Conservation (phyloP, 129 eudicot genomes). For the Chrysanthemum seticuspe region DNA sequence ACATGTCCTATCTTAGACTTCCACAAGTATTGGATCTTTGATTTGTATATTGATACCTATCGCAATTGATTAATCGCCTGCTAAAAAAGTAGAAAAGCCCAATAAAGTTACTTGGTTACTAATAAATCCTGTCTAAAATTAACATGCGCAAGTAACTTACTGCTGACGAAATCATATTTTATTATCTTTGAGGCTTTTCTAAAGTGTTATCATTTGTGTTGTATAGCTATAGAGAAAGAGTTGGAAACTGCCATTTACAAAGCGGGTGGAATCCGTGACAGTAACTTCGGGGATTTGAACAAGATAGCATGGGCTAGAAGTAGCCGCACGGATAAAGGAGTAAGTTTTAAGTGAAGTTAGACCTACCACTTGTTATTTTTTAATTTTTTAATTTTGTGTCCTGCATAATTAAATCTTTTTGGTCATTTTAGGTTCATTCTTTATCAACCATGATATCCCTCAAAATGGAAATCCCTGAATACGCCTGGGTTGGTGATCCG, state of each 20-base stretch:
- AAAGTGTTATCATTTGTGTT: conserved; percentile 31
- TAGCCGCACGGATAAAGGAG: conserved; percentile 98
- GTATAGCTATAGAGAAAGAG: conserved; percentile 84
- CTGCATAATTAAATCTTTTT: conserved; percentile 2
- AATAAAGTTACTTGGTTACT: background rate
- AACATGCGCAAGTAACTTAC: background rate
- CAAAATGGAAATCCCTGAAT: conserved; percentile 91
- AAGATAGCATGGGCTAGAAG: conserved; percentile 94
- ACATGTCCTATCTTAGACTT: too few species aligned
- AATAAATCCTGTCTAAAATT: background rate
- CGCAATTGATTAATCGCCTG: too few species aligned
- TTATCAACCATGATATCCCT: conserved; percentile 92
- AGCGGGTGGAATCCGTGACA: conserved; percentile 91
- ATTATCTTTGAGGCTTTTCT: background rate
- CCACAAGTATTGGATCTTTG: too few species aligned
- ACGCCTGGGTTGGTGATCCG: conserved; percentile 78
- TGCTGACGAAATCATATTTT: background rate
- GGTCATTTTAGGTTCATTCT: conserved; percentile 75
- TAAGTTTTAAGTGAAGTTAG: conserved; percentile 36
- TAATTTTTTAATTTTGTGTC: background rate
- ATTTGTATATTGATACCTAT: too few species aligned
- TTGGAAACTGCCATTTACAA: conserved; percentile 74
- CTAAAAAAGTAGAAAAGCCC: background rate
- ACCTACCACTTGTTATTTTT: background rate
- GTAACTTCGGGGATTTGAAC: conserved; percentile 81